phyloP scores from a whole-genome alignment of 202 grass and related monocot genomes.

The Cymbopogon flexuosus region DNA sequence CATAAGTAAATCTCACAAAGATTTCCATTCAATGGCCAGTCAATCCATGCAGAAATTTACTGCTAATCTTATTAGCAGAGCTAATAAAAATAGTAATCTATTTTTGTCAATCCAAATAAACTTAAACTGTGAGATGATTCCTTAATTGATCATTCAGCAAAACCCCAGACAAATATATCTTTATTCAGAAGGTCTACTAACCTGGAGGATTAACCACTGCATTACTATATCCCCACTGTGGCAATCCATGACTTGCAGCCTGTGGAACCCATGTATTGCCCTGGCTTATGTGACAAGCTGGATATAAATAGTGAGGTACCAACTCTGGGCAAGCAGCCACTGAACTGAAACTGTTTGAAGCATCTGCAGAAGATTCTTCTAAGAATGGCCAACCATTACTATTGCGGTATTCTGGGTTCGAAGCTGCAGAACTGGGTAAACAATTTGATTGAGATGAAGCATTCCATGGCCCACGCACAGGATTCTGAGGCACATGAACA shows the following conservation, averaged over 20 bases:
- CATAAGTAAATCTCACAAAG: conserved; percentile 17
- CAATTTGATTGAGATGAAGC: conserved; percentile 39
- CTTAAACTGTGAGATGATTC: not conserved
- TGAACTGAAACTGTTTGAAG: conserved; percentile 14
- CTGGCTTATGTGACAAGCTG: conserved; percentile 32
- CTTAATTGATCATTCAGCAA: not conserved
- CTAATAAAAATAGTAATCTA: conserved; percentile 16
- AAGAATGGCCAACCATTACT: conserved; percentile 10
- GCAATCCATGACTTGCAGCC: conserved; percentile 36
- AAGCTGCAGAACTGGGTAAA: conserved; percentile 28
- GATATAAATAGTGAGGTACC: conserved; percentile 36
- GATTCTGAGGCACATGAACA: conserved; percentile 38
- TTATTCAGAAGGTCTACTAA: conserved; percentile 31
- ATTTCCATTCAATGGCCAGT: conserved; percentile 12
- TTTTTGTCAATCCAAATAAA: conserved; percentile 12
- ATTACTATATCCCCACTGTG: conserved; percentile 41
- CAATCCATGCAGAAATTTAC: not conserved
- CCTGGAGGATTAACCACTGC: conserved; percentile 35
- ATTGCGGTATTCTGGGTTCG: conserved; percentile 23
- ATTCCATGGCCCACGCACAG: conserved; percentile 34
- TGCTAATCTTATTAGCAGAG: not conserved
- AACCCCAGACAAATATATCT: conserved; percentile 9
- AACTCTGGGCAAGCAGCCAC: conserved; percentile 29
- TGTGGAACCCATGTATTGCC: conserved; percentile 45
- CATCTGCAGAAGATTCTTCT: conserved; percentile 33